A percentile compares a stretch with the other conserved stretches of the same genome.
Conservation (phyloP, 2,329 filamentous ascomycete genomes). For the Chalara sp. region DNA sequence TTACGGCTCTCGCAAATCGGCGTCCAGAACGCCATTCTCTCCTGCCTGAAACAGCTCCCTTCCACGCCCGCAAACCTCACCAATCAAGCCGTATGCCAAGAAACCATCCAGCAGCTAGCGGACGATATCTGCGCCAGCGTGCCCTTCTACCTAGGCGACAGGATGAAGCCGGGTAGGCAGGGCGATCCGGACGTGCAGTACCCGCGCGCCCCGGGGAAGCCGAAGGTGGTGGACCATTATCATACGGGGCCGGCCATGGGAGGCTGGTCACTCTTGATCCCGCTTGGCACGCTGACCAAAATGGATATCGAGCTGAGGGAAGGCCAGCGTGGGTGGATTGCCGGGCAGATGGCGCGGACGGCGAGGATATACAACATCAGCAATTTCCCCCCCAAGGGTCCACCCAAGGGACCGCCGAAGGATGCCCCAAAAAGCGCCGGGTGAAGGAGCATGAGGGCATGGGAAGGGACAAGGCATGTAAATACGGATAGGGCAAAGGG, state of each 20-base stretch:
- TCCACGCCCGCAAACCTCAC: background rate
- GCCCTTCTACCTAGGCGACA: slow-evolving; percentile 5
- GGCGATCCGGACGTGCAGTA: slow-evolving; percentile 6
- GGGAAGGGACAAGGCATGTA: background rate
- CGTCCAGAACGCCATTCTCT: background rate
- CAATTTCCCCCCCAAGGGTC: background rate
- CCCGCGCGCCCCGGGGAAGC: slow-evolving; percentile 2
- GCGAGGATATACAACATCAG: slow-evolving; percentile 3
- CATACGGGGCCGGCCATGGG: slow-evolving; percentile 5
- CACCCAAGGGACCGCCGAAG: too few species aligned
- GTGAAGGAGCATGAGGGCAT: background rate
- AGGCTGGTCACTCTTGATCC: slow-evolving; percentile 2
- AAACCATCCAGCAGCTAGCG: slow-evolving; percentile 1
- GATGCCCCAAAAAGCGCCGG: too few species aligned
- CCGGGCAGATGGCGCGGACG: slow-evolving; percentile 2
- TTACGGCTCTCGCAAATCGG: slow-evolving; percentile 1
- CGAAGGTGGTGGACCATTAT: slow-evolving; percentile 2
- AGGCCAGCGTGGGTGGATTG: slow-evolving; percentile 6
- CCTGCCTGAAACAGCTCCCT: background rate
- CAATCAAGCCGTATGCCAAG: background rate
- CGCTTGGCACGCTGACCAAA: background rate
- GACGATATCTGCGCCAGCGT: slow-evolving; percentile 9
- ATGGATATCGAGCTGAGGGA: slow-evolving; percentile 3
- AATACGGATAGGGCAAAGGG: too few species aligned
- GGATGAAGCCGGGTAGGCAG: background rate